Conservation (phyloP, 257 asterid species). For the Nemophila menziesii region DNA sequence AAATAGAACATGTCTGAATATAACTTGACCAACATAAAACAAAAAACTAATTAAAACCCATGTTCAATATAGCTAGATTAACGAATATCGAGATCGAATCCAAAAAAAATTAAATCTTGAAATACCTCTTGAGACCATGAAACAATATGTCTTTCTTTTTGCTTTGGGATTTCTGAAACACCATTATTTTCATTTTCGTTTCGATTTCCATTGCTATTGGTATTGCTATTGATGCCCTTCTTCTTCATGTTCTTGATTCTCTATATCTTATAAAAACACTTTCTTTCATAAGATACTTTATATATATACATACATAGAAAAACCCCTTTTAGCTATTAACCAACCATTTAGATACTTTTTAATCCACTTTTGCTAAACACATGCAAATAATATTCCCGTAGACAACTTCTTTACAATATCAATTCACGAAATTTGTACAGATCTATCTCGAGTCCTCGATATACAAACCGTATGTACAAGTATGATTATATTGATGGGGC, state of each 20-base stretch:
- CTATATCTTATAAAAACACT: constrained; percentile 20
- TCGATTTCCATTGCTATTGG: constrained; percentile 10
- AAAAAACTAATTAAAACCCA: not conserved
- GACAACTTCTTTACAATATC: not conserved
- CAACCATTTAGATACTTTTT: constrained; percentile 19
- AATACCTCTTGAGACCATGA: constrained; percentile 97
- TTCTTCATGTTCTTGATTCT: constrained; percentile 63
- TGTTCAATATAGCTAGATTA: not conserved
- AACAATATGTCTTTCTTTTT: constrained; percentile 88
- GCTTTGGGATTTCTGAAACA: constrained; percentile 34
- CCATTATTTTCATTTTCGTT: too few relatives aligned
- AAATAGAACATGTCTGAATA: not conserved
- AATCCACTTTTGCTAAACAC: constrained; percentile 18
- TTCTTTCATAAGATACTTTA: constrained; percentile 29
- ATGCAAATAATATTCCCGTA: not conserved
- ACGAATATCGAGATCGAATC: constrained; percentile 3
- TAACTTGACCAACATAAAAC: not conserved
- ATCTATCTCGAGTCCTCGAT: not conserved
- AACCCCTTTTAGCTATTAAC: constrained; percentile 16
- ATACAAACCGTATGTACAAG: not conserved
- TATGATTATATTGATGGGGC: not conserved
- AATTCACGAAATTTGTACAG: not conserved
- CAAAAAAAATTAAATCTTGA: not conserved
- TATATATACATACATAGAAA: constrained; percentile 20
- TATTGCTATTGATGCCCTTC: constrained; percentile 20